Conservation (phyloP, 768 basidiomycete species). For the Psilocybe cubensis region DNA sequence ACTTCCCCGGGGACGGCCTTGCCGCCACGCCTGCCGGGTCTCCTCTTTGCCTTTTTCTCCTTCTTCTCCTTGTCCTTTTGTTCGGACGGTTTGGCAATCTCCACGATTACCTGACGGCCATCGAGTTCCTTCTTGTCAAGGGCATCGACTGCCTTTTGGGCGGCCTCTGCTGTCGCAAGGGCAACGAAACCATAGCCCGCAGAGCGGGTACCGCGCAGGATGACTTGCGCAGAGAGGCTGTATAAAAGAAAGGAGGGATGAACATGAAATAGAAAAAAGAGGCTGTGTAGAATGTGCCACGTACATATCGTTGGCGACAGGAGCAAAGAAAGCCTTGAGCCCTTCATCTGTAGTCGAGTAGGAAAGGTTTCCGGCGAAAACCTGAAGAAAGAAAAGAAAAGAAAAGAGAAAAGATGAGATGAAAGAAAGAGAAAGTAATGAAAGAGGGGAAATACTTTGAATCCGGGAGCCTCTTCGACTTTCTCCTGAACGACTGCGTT, state of each 20-base stretch:
- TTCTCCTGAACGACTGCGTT: slow-evolving; percentile 78
- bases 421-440: slow-evolving; percentile 23
- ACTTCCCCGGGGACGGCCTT: slow-evolving; percentile 90
- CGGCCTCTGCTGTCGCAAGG: slow-evolving; percentile 78
- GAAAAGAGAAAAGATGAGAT: slow-evolving; percentile 18
- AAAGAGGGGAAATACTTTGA: slow-evolving; percentile 85
- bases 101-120: slow-evolving; percentile 86
- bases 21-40: slow-evolving; percentile 83
- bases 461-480: slow-evolving; percentile 74
- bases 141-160: slow-evolving; percentile 81
- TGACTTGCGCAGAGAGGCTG: slow-evolving; percentile 85
- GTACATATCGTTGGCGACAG: slow-evolving; percentile 87
- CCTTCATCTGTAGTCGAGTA: slow-evolving; percentile 93
- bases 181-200: slow-evolving; percentile 95
- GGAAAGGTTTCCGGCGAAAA: slow-evolving; percentile 96
- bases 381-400: slow-evolving; percentile 46
- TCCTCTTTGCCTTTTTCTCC: slow-evolving; percentile 79
- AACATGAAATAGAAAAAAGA: slow-evolving; percentile 23
- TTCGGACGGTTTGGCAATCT: slow-evolving; percentile 90
- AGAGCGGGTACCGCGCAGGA: slow-evolving; percentile 82
- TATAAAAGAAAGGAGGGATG: slow-evolving; percentile 13
- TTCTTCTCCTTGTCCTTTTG: slow-evolving; percentile 85
- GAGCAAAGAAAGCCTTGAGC: slow-evolving; percentile 93
- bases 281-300: slow-evolving; percentile 52
- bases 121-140: slow-evolving; percentile 91